Evolutionary conservation across 2,329 filamentous ascomycete species (phyloP).

Genomic region (Xenosphaeropsis pyriputrescens): DNA sequence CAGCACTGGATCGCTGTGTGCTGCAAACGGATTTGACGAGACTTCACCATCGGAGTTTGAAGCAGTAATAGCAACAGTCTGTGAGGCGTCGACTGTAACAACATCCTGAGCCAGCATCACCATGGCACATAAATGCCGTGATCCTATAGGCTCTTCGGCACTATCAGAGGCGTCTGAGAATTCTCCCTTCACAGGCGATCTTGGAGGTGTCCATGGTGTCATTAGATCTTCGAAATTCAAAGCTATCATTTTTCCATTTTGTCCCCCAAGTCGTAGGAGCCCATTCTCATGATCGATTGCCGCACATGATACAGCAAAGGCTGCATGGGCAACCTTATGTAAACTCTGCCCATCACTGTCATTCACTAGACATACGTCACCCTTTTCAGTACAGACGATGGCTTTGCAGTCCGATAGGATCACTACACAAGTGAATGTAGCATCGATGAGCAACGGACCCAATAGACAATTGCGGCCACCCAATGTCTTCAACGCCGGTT

Average conservation of each 20-base stretch:
- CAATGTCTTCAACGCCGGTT: slow-evolving; percentile 49
- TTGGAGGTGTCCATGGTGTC: slow-evolving; percentile 14
- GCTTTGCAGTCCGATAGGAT: slow-evolving; percentile 59
- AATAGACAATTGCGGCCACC: slow-evolving; percentile 79
- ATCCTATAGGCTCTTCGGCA: slow-evolving; percentile 13
- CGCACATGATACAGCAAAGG: slow-evolving; percentile 36
- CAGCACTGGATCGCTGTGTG: slow-evolving; percentile 49
- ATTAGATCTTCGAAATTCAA: slow-evolving; percentile 30
- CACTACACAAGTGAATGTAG: slow-evolving; percentile 68
- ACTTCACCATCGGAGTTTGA: slow-evolving; percentile 16
- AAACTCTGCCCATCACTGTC: slow-evolving; percentile 58
- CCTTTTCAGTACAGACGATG: slow-evolving; percentile 74
- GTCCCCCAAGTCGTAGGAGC: slow-evolving; percentile 21
- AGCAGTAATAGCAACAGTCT: slow-evolving; percentile 51
- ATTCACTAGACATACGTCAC: slow-evolving; percentile 82
- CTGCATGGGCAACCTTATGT: slow-evolving; percentile 46
- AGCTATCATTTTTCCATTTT: slow-evolving; percentile 26
- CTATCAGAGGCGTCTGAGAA: slow-evolving; percentile 3
- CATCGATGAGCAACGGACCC: slow-evolving; percentile 58
- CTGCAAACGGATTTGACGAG: slow-evolving; percentile 35
- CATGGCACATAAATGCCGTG: slow-evolving; percentile 41
- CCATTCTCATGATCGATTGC: slow-evolving; percentile 19
- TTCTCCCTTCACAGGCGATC: slow-evolving; percentile 10
- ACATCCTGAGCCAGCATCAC: slow-evolving; percentile 53
- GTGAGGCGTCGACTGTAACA: slow-evolving; percentile 61